phyloP scores from a whole-genome alignment of 805 yeast genomes.

The Candida railenensis region DNA sequence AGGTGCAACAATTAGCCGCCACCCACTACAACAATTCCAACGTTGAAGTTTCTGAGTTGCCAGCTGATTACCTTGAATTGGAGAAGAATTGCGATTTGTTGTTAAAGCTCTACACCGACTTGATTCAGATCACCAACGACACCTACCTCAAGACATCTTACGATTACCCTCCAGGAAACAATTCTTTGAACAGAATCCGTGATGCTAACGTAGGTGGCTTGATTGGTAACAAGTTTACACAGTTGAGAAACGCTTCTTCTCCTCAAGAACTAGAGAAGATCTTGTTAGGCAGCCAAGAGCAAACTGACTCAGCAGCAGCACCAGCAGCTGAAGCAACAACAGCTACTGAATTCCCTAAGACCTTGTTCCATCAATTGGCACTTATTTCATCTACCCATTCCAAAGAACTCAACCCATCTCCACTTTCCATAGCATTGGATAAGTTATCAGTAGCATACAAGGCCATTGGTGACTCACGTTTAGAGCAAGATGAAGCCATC shows the following conservation, averaged over 20 bases:
- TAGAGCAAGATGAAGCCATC: slow-evolving; percentile 67
- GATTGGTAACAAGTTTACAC: slow-evolving; percentile 53
- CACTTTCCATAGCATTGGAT: slow-evolving; percentile 54
- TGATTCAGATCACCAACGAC: slow-evolving; percentile 39
- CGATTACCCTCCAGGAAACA: slow-evolving; percentile 73
- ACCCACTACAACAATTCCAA: slow-evolving; percentile 28
- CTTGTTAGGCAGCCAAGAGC: slow-evolving; percentile 31
- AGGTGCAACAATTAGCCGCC: slow-evolving; percentile 40
- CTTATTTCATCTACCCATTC: slow-evolving; percentile 53
- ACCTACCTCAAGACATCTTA: slow-evolving; percentile 75
- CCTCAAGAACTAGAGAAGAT: slow-evolving; percentile 67
- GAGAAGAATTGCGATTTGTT: slow-evolving; percentile 68
- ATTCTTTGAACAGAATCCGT: slow-evolving; percentile 49
- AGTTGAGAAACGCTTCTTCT: slow-evolving; percentile 60
- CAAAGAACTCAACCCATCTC: slow-evolving; percentile 40
- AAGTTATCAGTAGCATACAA: slow-evolving; percentile 56
- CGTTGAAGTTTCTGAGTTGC: slow-evolving; percentile 69
- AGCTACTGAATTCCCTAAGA: slow-evolving; percentile 53
- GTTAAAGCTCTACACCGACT: slow-evolving; percentile 55
- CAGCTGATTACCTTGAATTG: slow-evolving; percentile 66
- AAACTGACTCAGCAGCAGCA: slow-evolving; percentile 27
- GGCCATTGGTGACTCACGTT: slow-evolving; percentile 65
- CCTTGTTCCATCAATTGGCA: slow-evolving; percentile 70
- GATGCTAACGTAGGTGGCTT: slow-evolving; percentile 67
- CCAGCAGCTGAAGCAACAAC: slow-evolving; percentile 29